A percentile compares a stretch with the other conserved stretches of the same genome.
These are phyloP conservation scores for Plantago ovata DNA, from an alignment of 257 asterid species.

Conservation along the genomic window DNA sequence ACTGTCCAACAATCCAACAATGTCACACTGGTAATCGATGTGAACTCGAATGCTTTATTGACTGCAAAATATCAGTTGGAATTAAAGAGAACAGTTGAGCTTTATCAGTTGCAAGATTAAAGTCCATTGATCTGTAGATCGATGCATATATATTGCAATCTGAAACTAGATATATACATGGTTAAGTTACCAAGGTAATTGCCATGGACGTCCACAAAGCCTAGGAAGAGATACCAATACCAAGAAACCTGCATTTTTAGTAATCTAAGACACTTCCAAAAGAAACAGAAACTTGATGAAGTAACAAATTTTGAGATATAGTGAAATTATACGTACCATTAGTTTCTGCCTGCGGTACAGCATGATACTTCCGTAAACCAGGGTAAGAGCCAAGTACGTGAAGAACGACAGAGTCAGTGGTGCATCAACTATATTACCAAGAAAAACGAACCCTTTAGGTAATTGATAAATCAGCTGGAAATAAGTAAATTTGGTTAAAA, in stretches of 20 bases:
- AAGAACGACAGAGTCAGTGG: constrained; percentile 66
- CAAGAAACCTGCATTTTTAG: constrained; percentile 53
- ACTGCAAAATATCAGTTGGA: constrained; percentile 36
- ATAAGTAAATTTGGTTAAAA: background rate
- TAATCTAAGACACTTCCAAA: background rate
- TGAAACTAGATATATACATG: background rate
- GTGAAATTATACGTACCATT: constrained; percentile 30
- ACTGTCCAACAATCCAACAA: constrained; percentile 71
- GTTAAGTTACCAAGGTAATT: constrained; percentile 52
- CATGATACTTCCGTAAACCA: constrained; percentile 62
- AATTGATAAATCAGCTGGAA: background rate
- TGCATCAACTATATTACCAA: constrained; percentile 33
- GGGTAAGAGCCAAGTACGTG: constrained; percentile 44
- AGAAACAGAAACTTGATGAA: background rate
- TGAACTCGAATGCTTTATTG: constrained; percentile 66
- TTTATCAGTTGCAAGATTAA: background rate
- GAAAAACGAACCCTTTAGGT: background rate
- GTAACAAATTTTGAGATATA: background rate
- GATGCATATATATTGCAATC: background rate
- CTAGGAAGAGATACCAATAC: constrained; percentile 70
- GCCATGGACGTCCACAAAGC: constrained; percentile 67
- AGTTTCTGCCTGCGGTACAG: constrained; percentile 53
- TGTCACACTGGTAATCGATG: constrained; percentile 79
- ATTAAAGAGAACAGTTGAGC: no score
- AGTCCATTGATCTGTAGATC: background rate